Percentiles rank a stretch among this genome's conserved stretches.
Conservation (phyloP, 148 eudicot species). For the Cornus florida region DNA sequence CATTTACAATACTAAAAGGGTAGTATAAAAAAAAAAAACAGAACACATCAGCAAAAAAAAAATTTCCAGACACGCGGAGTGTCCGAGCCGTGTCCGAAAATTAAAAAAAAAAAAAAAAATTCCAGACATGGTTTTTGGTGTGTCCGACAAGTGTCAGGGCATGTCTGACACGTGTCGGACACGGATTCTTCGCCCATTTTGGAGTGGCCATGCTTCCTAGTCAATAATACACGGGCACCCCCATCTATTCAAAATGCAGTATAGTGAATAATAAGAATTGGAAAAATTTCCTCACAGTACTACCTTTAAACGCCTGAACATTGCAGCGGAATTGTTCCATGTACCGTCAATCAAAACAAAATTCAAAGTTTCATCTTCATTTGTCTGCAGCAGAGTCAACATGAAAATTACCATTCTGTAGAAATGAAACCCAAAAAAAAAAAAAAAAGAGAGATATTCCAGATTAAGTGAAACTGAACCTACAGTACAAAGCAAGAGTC, state of each 20-base stretch:
- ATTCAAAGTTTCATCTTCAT: slow-evolving; percentile 42
- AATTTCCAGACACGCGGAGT: too few species aligned
- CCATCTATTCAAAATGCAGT: neutral
- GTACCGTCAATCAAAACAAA: slow-evolving; percentile 93
- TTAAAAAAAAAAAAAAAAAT: too few species aligned
- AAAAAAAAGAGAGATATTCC: slow-evolving; percentile 3
- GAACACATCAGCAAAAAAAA: too few species aligned
- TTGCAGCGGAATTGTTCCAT: slow-evolving; percentile 93
- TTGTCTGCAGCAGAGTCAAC: slow-evolving; percentile 32
- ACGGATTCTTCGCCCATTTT: too few species aligned
- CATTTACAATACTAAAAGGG: too few species aligned
- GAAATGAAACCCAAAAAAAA: slow-evolving; percentile 9
- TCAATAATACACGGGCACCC: neutral
- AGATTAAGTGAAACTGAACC: neutral
- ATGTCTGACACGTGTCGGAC: too few species aligned
- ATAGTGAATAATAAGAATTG: neutral
- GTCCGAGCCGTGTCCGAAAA: too few species aligned
- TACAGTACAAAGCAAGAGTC: neutral
- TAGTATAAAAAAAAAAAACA: too few species aligned
- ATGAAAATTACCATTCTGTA: slow-evolving; percentile 11
- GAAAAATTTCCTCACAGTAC: neutral
- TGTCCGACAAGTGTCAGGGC: too few species aligned
- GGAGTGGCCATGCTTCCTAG: too few species aligned
- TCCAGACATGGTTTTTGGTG: too few species aligned
- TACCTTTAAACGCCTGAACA: slow-evolving; percentile 95